Evolutionary conservation across 2,329 filamentous ascomycete species (phyloP), one percentile per base, ranked within the genome.

Genomic region (Sporothrix pseudoabietina): DNA sequence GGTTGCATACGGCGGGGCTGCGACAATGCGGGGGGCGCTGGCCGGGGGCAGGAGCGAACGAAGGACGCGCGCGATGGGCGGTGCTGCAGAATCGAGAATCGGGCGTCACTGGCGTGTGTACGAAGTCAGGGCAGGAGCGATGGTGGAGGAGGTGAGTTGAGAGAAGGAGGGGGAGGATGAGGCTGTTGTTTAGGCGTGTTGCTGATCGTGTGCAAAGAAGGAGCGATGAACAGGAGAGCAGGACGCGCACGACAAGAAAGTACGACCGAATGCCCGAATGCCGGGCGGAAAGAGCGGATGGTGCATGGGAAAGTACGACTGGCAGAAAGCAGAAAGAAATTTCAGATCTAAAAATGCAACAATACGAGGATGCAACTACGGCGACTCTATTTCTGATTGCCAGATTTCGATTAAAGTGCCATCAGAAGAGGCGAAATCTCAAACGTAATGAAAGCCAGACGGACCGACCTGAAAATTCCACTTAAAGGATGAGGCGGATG

Each of bases 1-100:
- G 73, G 73, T 47, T 59, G 55, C 61, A 68, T 32, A 44, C 65
- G 69, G 74, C 69, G 74, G 73, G 73, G 73, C 73, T 75, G 71
- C 52, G 44, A 63, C 74, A 73, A 71, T 61, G 69, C 71, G 73
- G 73, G 71, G 71, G 47, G 9, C 52, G n/a, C 14, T 68, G 49
- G 59, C 47, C 30, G 35, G 61, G 61, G 61, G 35, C 44, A 59
- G 19, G 49, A 57, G 30, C 61, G 59, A 68, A 16, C 61, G 19
- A 49, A 47, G 54, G 47, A 5, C 30, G 41, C 16, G 44, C 19
- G 30, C 26, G 26, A 54, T 22, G 32, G 12, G 47, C 44, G 66
- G 30, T 54, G 47, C 30, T 69, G 66, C 66, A 69, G 66, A 69
- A 54, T 52, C 16, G 44, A 69, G 66, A 55, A 52, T 39, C 14